Base-by-base conservation (phyloP, 805 yeast species). In the Cyberlindnera mycetangii region DNA sequence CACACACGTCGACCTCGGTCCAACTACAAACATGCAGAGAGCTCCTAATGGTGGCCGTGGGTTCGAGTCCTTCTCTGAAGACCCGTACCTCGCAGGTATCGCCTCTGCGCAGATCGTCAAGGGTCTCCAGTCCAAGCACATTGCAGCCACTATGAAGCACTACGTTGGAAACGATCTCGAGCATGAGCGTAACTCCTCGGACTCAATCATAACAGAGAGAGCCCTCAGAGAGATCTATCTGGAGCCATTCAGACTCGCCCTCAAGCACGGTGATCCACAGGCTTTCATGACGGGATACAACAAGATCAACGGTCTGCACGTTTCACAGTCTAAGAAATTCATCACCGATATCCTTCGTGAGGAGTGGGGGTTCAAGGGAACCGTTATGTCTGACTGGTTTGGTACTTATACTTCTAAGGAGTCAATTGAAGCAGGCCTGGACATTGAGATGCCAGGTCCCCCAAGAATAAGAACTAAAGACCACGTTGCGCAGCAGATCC, bases 391-490 rank as follows among this genome's bases (percentile, higher is more conserved):
- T 20, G 85, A 80, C 61, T 80, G 85, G 85, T 71, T 58, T 54
- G 85, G 85, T n/a, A 68, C 70, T 9, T 78, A 73, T 55, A 67
- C 79, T 11, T 63, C 65, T 39, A 66, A 64, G 37, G 71, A 66
- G 37, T 54, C 80, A 8, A 58, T 78, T 34, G 67, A 71, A 25
- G 76, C 77, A 21, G 85, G 84, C 3, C 64, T 80, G 41, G 81
- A 78, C 55, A 60, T 80, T 51, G 85, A 80, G 58, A 76, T 78
- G 81, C 86, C 86, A 0, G 85, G 85, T 21, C 75, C 78, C 10
- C 62, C 80, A 5, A 61, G 71, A 41, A 70, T 81, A 61, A 62
- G 72, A 50, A 59, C 58, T 0, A 55, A 59, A 21, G 61, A 68
- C 5, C 61, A 74, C n/a, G 50, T 65, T 11, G 75, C 28, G 5